A percentile compares a stretch with the other conserved stretches of the same genome.
These are phyloP conservation scores for Salinomyces thailandicus DNA, from an alignment of 2,329 filamentous ascomycete species.

Conservation along the genomic window DNA sequence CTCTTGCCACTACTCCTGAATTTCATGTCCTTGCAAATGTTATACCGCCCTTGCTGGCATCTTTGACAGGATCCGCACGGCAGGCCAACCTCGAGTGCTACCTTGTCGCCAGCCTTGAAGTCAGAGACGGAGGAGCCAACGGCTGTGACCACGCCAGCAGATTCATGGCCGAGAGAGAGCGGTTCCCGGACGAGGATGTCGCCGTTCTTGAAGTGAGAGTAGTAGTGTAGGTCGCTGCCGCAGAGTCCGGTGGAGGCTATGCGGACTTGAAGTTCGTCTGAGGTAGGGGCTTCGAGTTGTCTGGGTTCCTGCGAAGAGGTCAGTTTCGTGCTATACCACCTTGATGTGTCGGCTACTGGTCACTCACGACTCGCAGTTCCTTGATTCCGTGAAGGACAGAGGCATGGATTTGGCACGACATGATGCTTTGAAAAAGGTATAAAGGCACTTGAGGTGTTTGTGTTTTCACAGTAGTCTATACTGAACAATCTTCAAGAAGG, in stretches of 20 bases:
- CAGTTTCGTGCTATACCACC: conserved; percentile 1
- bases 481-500: too few relatives aligned
- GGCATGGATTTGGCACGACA: conserved; percentile 27
- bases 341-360: conserved; percentile 4
- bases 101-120: conserved; percentile 64
- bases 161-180: conserved; percentile 70
- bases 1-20: conserved; percentile 51
- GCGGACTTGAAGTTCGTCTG: conserved; percentile 51
- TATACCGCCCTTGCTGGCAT: conserved; percentile 49
- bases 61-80: conserved; percentile 59
- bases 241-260: conserved; percentile 59
- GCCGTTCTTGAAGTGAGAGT: conserved; percentile 75
- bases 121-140: conserved; percentile 45
- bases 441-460: too few relatives aligned
- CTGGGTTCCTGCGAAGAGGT: conserved; percentile 41
- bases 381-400: conserved; percentile 53
- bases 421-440: too few relatives aligned
- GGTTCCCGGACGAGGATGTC: conserved; percentile 73
- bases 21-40: conserved; percentile 49
- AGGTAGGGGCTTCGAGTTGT: conserved; percentile 35
- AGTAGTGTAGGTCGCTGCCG: conserved; percentile 73
- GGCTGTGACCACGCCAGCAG: conserved; percentile 65
- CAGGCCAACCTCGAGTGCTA: conserved; percentile 85
- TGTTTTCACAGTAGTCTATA: too few relatives aligned
- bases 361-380: conserved; percentile 47